Conservation (phyloP, 345 rosid genomes). For the Carallia brachiata region DNA sequence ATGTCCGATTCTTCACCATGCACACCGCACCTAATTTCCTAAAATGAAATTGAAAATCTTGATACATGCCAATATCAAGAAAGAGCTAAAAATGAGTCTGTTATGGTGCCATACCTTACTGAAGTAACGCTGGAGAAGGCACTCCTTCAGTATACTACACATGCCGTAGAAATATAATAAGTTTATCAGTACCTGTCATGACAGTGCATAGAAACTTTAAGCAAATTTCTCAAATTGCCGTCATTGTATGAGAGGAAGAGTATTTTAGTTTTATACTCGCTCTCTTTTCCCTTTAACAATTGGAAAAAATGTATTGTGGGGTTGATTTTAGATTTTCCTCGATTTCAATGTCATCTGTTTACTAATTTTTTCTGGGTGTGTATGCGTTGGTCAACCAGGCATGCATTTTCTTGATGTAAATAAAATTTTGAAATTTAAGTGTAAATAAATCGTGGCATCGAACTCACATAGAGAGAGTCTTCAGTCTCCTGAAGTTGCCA, state of each 20-base stretch:
- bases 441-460: too few species aligned
- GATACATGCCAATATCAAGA: background rate
- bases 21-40: slow-evolving; percentile 47
- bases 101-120: slow-evolving; percentile 42
- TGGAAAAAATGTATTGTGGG: too few species aligned
- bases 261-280: background rate
- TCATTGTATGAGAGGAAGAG: background rate
- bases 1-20: slow-evolving; percentile 45
- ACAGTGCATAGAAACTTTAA: background rate
- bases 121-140: slow-evolving; percentile 67
- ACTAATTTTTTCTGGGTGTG: too few species aligned
- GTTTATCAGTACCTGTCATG: slow-evolving; percentile 53
- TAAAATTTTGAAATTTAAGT: too few species aligned
- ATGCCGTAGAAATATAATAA: slow-evolving; percentile 63
- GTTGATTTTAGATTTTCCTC: too few species aligned
- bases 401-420: too few species aligned
- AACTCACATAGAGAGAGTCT: too few species aligned
- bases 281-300: too few species aligned
- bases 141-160: slow-evolving; percentile 60
- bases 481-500: too few species aligned
- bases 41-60: slow-evolving; percentile 12
- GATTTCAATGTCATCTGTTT: too few species aligned
- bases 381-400: too few species aligned
- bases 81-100: background rate
- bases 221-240: background rate